Conservation (phyloP, 2,329 filamentous ascomycete species). For the Talaromyces sp. region DNA sequence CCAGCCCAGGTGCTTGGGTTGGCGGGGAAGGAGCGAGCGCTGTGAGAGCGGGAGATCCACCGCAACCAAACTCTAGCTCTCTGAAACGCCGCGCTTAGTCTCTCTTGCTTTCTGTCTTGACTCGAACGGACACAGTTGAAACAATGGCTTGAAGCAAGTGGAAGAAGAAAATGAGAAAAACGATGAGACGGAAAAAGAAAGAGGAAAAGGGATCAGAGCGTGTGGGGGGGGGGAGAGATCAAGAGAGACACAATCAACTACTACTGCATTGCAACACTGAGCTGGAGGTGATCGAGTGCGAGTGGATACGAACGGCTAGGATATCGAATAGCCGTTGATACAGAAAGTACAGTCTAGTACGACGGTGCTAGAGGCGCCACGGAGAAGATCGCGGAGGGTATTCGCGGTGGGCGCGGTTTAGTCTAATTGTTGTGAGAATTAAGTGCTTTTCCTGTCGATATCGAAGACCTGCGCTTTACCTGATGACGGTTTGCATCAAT, state of each 20-base stretch:
- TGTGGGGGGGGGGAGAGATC: background rate
- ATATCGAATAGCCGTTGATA: background rate
- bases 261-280: conserved; percentile 2
- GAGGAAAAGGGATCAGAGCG: background rate
- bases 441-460: background rate
- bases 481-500: background rate
- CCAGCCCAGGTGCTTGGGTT: background rate
- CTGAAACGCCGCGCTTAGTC: background rate
- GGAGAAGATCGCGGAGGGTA: conserved; percentile 1
- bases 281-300: conserved; percentile 1
- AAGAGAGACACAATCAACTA: background rate
- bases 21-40: conserved; percentile 9
- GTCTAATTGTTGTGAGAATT: background rate
- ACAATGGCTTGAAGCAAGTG: background rate
- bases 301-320: conserved; percentile 6
- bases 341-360: background rate
- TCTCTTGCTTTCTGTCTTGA: background rate
- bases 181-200: background rate
- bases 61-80: conserved; percentile 8
- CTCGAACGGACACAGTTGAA: background rate
- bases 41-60: conserved; percentile 18
- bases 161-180: background rate
- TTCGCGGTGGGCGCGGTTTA: background rate
- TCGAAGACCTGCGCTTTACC: background rate
- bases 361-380: background rate